Percentiles rank a stretch among this genome's conserved stretches.
Conservation (phyloP, 2,329 filamentous ascomycete species). For the Neopestalotiopsis sp. region DNA sequence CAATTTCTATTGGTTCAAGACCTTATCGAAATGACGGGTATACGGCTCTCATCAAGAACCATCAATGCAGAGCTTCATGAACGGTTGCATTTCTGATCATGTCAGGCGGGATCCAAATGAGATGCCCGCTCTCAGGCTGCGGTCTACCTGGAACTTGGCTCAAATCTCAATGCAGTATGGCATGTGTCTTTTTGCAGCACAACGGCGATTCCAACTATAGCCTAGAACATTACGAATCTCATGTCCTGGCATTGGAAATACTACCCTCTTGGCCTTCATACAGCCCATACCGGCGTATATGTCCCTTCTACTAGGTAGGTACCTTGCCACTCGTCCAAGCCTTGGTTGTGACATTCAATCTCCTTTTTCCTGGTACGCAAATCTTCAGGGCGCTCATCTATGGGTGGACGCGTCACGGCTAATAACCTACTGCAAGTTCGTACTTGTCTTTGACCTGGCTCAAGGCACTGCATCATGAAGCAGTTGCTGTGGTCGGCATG, state of each 20-base stretch:
- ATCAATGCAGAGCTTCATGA: neutral
- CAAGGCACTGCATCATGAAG: neutral
- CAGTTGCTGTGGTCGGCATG: slow-evolving; percentile 44
- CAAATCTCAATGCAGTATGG: neutral
- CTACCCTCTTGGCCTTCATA: neutral
- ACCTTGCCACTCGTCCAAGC: neutral
- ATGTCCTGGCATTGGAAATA: neutral
- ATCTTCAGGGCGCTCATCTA: neutral
- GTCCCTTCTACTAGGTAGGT: neutral
- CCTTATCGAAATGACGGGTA: neutral
- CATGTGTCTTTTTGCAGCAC: neutral
- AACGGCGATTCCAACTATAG: neutral
- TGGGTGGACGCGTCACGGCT: neutral
- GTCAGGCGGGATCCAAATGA: too few species aligned
- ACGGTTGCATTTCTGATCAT: neutral
- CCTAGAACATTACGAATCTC: neutral
- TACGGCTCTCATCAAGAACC: neutral
- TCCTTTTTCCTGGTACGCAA: neutral
- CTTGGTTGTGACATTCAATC: neutral
- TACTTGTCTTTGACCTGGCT: neutral
- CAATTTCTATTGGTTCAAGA: neutral
- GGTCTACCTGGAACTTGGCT: neutral
- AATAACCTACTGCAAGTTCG: neutral
- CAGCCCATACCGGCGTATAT: neutral
- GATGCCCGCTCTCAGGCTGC: neutral